Percentiles rank a stretch among this genome's conserved stretches.
phyloP scores from a whole-genome alignment of 768 basidiomycete genomes.

The Russula sp. region DNA sequence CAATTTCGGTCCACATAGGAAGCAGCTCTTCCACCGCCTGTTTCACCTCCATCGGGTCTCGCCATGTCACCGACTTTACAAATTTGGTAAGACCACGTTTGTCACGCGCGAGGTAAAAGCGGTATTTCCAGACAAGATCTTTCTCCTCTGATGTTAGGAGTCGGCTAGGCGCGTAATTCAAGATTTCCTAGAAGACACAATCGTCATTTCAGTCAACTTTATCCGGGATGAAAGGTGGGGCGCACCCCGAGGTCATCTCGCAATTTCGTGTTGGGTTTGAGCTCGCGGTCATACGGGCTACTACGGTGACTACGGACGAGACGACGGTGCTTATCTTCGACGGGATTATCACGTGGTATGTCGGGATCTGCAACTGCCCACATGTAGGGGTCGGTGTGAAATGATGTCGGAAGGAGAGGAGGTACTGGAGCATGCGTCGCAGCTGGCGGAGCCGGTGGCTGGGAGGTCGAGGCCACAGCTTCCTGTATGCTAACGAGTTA shows the following conservation, averaged over 20 bases:
- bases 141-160: conserved; percentile 86
- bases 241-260: conserved; percentile 87
- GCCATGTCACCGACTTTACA: conserved; percentile 95
- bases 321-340: conserved; percentile 94
- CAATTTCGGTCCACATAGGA: conserved; percentile 96
- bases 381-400: conserved; percentile 61
- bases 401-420: conserved; percentile 41
- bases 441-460: conserved; percentile 38
- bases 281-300: conserved; percentile 88
- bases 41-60: conserved; percentile 92
- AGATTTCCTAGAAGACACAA: conserved; percentile 56
- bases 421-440: conserved; percentile 39
- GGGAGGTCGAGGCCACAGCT: conserved; percentile 26
- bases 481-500: conserved; percentile 7
- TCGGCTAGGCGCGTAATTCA: conserved; percentile 87
- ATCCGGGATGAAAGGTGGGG: conserved; percentile 14
- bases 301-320: conserved; percentile 92
- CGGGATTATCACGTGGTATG: conserved; percentile 85
- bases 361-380: conserved; percentile 94
- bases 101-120: conserved; percentile 92
- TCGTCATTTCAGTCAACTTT: neutral
- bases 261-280: conserved; percentile 95
- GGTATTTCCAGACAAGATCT: conserved; percentile 96
- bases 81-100: conserved; percentile 96
- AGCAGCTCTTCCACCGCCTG: conserved; percentile 95